Evolutionary conservation across 1,284 basidiomycete genomes (phyloP).

Genomic region (Trichosporon ovoides): DNA sequence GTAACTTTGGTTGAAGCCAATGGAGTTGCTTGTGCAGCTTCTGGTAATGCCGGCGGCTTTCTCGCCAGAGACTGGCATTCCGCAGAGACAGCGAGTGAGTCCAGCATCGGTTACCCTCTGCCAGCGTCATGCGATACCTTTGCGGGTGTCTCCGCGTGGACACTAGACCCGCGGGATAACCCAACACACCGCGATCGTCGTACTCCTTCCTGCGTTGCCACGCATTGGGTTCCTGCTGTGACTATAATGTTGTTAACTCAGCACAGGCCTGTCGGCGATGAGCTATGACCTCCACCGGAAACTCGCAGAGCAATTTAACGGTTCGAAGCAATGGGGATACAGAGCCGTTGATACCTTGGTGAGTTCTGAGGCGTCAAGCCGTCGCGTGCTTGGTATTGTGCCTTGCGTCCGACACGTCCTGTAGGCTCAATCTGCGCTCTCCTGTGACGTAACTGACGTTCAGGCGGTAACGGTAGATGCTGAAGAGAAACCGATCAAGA

Average conservation of each 20-base stretch:
- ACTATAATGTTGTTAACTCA: constrained; percentile 1
- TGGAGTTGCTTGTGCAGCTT: constrained; percentile 58
- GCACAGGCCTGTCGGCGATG: constrained; percentile 58
- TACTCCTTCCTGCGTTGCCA: background rate
- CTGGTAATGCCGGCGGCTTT: constrained; percentile 88
- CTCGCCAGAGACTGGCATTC: constrained; percentile 73
- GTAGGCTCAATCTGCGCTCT: background rate
- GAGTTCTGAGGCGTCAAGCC: constrained; percentile 9
- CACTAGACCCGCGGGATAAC: background rate
- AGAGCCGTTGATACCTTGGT: constrained; percentile 57
- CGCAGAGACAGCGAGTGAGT: constrained; percentile 48
- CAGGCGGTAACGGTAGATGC: constrained; percentile 44
- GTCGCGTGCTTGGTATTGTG: too few relatives aligned
- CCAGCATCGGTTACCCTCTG: background rate
- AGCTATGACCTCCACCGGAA: constrained; percentile 75
- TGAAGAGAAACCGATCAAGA: constrained; percentile 26
- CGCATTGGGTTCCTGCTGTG: too few relatives aligned
- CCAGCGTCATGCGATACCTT: background rate
- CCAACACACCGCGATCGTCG: background rate
- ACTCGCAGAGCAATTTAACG: constrained; percentile 68
- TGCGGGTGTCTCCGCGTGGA: background rate
- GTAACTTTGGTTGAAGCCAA: constrained; percentile 70
- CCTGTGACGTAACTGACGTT: background rate
- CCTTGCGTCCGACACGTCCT: too few relatives aligned
- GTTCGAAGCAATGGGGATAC: constrained; percentile 76